phyloP scores from a whole-genome alignment of 306 rosid genomes.

The Prunus padus region DNA sequence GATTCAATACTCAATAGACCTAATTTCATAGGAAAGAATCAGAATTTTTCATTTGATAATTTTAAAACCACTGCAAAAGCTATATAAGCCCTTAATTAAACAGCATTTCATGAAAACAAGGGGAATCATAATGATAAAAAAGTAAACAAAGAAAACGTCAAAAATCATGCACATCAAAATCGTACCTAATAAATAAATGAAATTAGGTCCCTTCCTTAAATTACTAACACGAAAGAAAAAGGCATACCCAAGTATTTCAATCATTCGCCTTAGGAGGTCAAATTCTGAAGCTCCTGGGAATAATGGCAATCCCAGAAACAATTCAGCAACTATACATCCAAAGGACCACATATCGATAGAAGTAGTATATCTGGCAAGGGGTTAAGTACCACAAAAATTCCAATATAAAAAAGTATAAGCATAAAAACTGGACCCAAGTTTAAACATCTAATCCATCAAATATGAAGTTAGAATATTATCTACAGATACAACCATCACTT shows the following conservation, averaged over 20 bases:
- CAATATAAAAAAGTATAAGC: slow-evolving; percentile 13
- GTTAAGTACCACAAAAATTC: slow-evolving; percentile 45
- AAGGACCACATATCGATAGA: slow-evolving; percentile 99
- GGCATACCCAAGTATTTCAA: slow-evolving; percentile 91
- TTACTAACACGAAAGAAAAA: slow-evolving; percentile 13
- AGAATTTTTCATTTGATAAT: neutral
- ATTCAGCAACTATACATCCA: slow-evolving; percentile 98
- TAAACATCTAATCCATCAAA: slow-evolving; percentile 4
- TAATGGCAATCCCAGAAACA: slow-evolving; percentile 93
- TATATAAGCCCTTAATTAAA: neutral
- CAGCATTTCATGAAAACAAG: neutral
- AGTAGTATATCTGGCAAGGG: slow-evolving; percentile 70
- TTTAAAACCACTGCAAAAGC: no score
- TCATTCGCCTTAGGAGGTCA: slow-evolving; percentile 90
- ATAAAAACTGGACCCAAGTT: slow-evolving; percentile 6
- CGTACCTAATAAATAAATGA: neutral
- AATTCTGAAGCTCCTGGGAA: slow-evolving; percentile 99
- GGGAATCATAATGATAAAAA: neutral
- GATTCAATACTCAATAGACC: neutral
- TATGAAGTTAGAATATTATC: neutral
- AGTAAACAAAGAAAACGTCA: neutral
- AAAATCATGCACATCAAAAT: neutral
- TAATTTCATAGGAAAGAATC: neutral
- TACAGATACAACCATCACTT: neutral
- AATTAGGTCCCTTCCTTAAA: neutral